A percentile compares a stretch with the other conserved stretches of the same genome.
Conservation (phyloP, 768 basidiomycete genomes). For the Artomyces pyxidatus region DNA sequence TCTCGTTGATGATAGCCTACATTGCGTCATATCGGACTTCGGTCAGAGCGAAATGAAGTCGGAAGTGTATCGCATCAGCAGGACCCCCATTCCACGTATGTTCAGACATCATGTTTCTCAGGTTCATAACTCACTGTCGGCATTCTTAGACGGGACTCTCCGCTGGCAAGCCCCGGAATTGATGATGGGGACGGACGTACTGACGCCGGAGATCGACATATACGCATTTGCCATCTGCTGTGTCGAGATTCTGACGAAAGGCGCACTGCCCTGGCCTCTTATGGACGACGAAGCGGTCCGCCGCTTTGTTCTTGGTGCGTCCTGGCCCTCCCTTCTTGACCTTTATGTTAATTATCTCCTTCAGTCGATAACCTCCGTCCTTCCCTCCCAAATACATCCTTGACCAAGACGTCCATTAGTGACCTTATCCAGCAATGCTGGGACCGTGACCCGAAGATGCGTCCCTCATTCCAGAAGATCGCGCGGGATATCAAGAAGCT, state of each 20-base stretch:
- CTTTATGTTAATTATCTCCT: slow-evolving; percentile 13
- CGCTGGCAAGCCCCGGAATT: slow-evolving; percentile 71
- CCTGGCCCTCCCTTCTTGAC: not conserved
- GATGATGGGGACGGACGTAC: slow-evolving; percentile 35
- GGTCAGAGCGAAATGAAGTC: slow-evolving; percentile 75
- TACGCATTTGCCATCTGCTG: slow-evolving; percentile 65
- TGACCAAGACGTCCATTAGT: slow-evolving; percentile 28
- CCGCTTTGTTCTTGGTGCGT: slow-evolving; percentile 40
- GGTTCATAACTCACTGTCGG: slow-evolving; percentile 12
- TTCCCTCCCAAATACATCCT: slow-evolving; percentile 31
- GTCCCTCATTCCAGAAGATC: slow-evolving; percentile 46
- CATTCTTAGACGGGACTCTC: slow-evolving; percentile 37
- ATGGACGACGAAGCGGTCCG: slow-evolving; percentile 44
- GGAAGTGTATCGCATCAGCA: slow-evolving; percentile 57
- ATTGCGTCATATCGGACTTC: slow-evolving; percentile 75
- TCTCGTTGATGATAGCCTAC: slow-evolving; percentile 57
- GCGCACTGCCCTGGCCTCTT: slow-evolving; percentile 49
- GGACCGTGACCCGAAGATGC: slow-evolving; percentile 40
- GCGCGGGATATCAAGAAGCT: slow-evolving; percentile 38
- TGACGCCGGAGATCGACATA: slow-evolving; percentile 54
- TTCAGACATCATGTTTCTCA: not conserved
- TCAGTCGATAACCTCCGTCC: slow-evolving; percentile 18
- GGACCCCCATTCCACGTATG: slow-evolving; percentile 27
- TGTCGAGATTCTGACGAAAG: slow-evolving; percentile 55
- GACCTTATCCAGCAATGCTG: slow-evolving; percentile 49